Percentiles rank a stretch among this genome's conserved stretches.
Conservation (phyloP, 768 basidiomycete genomes). For the Termitomyces sp. region DNA sequence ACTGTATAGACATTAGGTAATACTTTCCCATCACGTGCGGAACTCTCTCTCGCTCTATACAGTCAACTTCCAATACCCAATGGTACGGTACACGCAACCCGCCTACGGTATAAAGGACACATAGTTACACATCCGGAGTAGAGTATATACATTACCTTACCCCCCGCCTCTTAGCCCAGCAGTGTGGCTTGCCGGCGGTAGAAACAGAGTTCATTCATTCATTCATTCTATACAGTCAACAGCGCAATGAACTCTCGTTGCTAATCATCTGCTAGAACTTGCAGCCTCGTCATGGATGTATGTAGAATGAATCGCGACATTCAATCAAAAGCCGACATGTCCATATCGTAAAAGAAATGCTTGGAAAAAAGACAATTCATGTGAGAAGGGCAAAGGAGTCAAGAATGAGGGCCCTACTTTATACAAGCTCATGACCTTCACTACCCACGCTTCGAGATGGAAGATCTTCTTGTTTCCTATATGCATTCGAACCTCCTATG, state of each 20-base stretch:
- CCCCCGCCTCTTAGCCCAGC: no score
- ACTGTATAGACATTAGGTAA: constrained; percentile 36
- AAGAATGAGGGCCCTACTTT: constrained; percentile 42
- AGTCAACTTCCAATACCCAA: no score
- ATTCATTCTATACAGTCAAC: no score
- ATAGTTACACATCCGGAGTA: no score
- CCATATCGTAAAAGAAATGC: constrained; percentile 61
- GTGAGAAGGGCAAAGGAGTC: background rate
- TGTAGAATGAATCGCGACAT: no score
- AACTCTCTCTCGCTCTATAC: no score
- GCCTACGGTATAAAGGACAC: no score
- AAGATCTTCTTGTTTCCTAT: constrained; percentile 84
- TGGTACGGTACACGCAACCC: no score
- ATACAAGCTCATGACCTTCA: constrained; percentile 90
- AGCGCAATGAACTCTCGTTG: background rate
- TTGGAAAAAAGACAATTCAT: constrained; percentile 14
- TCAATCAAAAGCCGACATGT: constrained; percentile 54
- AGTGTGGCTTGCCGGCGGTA: no score
- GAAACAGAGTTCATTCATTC: no score
- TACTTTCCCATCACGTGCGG: constrained; percentile 28
- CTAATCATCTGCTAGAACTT: background rate
- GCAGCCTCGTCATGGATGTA: background rate
- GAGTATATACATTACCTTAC: no score
- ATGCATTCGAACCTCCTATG: constrained; percentile 93
- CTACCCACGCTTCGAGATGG: constrained; percentile 96